Percentiles rank a stretch among this genome's conserved stretches.
Evolutionary conservation across 2,329 filamentous ascomycete genomes (phyloP).

Genomic region (Rhynchosporium graminicola): DNA sequence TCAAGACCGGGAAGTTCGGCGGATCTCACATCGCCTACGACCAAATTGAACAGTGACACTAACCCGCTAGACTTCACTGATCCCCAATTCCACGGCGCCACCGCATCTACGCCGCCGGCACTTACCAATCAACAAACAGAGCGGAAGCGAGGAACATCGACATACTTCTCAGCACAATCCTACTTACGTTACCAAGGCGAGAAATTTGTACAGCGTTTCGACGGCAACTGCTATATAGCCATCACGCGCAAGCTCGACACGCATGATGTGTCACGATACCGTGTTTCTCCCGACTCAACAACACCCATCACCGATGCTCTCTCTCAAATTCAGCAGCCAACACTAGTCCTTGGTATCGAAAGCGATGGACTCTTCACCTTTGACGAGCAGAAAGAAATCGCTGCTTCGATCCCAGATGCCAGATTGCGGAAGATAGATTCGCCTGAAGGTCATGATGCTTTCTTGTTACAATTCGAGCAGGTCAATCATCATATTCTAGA

Average conservation of each 20-base stretch:
- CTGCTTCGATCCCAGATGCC: slow-evolving; percentile 75
- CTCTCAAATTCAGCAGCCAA: slow-evolving; percentile 81
- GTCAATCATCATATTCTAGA: slow-evolving; percentile 85
- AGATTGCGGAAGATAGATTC: slow-evolving; percentile 86
- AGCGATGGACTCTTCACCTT: slow-evolving; percentile 96
- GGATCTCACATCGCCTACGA: slow-evolving; percentile 18
- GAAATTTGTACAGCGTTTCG: slow-evolving; percentile 96
- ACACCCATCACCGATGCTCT: slow-evolving; percentile 69
- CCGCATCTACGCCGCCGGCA: slow-evolving; percentile 49
- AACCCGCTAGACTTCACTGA: slow-evolving; percentile 51
- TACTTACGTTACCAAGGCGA: slow-evolving; percentile 95
- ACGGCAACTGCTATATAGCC: slow-evolving; percentile 98
- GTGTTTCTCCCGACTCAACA: slow-evolving; percentile 47
- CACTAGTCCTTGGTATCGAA: slow-evolving; percentile 90
- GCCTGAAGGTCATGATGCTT: slow-evolving; percentile 94
- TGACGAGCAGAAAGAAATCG: slow-evolving; percentile 92
- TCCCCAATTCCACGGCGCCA: slow-evolving; percentile 71
- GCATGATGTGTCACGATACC: slow-evolving; percentile 85
- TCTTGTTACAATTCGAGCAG: slow-evolving; percentile 94
- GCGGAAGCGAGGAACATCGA: slow-evolving; percentile 54
- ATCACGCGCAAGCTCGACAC: slow-evolving; percentile 98
- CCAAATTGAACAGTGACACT: slow-evolving; percentile 30
- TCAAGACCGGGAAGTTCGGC: slow-evolving; percentile 47
- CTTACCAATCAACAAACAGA: slow-evolving; percentile 37
- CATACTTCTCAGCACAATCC: slow-evolving; percentile 98